Evolutionary conservation across 139 green algal genomes (phyloP).

Genomic region (Haematococcus lacustris): DNA sequence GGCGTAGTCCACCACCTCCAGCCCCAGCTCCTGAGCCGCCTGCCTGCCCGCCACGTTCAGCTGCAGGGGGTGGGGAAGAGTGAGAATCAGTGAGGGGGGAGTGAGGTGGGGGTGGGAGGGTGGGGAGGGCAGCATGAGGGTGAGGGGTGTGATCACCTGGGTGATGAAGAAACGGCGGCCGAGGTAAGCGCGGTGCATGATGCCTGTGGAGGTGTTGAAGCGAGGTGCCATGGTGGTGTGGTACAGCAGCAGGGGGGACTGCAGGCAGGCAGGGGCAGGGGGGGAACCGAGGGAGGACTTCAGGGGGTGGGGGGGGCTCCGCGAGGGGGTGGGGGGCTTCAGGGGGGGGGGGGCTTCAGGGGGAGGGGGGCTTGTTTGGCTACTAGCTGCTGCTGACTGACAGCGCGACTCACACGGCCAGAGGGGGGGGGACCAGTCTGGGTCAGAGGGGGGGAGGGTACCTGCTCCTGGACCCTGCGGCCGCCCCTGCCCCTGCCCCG

Average conservation of each 20-base stretch:
- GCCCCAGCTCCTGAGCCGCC: constrained; percentile 1
- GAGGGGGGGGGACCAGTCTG: too few relatives aligned
- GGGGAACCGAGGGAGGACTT: background rate
- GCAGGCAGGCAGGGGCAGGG: background rate
- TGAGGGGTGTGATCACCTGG: background rate
- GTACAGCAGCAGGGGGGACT: constrained; percentile 2
- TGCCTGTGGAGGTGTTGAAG: constrained; percentile 4
- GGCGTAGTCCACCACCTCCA: constrained; percentile 18
- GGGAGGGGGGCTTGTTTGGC: background rate
- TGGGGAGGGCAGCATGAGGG: background rate
- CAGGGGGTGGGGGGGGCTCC: too few relatives aligned
- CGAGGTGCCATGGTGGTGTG: constrained; percentile 7
- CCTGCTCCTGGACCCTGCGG: too few relatives aligned
- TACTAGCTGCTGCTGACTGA: background rate
- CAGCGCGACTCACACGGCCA: too few relatives aligned
- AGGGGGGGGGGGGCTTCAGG: background rate
- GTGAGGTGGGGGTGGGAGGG: background rate
- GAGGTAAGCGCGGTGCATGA: constrained; percentile 16
- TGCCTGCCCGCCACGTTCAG: constrained; percentile 7
- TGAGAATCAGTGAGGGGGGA: background rate
- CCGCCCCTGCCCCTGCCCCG: too few relatives aligned
- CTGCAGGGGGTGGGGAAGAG: background rate
- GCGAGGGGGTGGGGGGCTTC: background rate
- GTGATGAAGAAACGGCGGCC: background rate
- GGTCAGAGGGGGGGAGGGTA: too few relatives aligned